Conservation (phyloP, 2,329 filamentous ascomycete genomes). For the Teratosphaeria zuluensis region DNA sequence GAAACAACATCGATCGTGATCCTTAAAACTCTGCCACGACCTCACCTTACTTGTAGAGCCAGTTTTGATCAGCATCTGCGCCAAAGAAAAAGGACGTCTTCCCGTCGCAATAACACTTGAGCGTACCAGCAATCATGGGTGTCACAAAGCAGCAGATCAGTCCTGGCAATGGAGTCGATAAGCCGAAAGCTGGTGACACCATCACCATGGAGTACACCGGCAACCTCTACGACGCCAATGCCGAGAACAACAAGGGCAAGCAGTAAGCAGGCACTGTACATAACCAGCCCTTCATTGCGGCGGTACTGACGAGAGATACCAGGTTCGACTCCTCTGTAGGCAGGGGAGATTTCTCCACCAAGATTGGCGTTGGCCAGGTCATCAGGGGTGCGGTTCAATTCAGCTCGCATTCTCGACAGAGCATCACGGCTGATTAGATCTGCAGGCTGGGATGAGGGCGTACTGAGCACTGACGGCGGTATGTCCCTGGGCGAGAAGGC, state of each 20-base stretch:
- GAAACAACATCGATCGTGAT: not conserved
- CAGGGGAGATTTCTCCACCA: conserved; percentile 63
- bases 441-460: conserved; percentile 55
- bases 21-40: not conserved
- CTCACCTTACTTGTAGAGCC: not conserved
- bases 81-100: not conserved
- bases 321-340: conserved; percentile 86
- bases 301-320: conserved; percentile 3
- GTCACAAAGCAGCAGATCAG: conserved; percentile 59
- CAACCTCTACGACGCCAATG: conserved; percentile 60
- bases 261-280: conserved; percentile 46
- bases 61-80: not conserved
- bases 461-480: conserved; percentile 41
- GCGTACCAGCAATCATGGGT: conserved; percentile 30
- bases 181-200: conserved; percentile 56
- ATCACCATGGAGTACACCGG: conserved; percentile 90
- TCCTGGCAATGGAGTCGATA: conserved; percentile 52
- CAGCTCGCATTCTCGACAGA: not conserved
- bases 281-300: not conserved
- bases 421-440: not conserved
- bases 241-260: conserved; percentile 54
- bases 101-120: not conserved
- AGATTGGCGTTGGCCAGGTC: conserved; percentile 74
- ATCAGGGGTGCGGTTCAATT: conserved; percentile 59
- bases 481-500: conserved; percentile 92